Evolutionary conservation across 805 yeast genomes (phyloP).

Genomic region (Candida sanyiensis): DNA sequence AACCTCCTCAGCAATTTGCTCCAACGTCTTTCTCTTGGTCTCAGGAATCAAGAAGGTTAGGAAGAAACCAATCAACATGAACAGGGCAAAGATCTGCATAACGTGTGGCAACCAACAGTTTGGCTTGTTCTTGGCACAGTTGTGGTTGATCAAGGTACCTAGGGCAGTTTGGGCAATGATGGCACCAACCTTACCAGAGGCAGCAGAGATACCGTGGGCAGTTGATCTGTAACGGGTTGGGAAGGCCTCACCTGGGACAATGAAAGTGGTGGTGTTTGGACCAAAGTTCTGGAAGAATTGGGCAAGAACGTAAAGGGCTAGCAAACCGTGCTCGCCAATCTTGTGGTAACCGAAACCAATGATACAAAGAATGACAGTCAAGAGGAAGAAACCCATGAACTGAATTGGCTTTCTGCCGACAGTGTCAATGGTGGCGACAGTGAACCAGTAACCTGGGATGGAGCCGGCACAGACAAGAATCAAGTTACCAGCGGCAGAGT

Average conservation of each 20-base stretch:
- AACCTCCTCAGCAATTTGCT: constrained; percentile 71
- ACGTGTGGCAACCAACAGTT: constrained; percentile 88
- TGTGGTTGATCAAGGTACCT: constrained; percentile 78
- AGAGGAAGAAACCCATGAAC: constrained; percentile 63
- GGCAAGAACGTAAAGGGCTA: constrained; percentile 71
- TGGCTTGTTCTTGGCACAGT: constrained; percentile 49
- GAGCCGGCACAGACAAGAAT: constrained; percentile 93
- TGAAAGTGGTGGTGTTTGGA: constrained; percentile 88
- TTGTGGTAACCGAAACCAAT: constrained; percentile 83
- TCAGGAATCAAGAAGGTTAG: constrained; percentile 73
- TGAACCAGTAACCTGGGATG: constrained; percentile 88
- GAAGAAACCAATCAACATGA: constrained; percentile 77
- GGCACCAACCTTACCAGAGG: constrained; percentile 88
- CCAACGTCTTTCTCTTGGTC: constrained; percentile 87
- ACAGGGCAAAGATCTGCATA: constrained; percentile 88
- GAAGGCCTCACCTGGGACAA: constrained; percentile 86
- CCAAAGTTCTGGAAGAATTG: constrained; percentile 92
- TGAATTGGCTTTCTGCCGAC: constrained; percentile 86
- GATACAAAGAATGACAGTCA: constrained; percentile 68
- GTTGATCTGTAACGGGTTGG: constrained; percentile 95
- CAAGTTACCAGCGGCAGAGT: constrained; percentile 86
- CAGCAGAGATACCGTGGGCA: constrained; percentile 94
- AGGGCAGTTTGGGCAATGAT: constrained; percentile 83
- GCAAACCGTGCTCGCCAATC: constrained; percentile 56
- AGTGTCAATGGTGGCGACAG: constrained; percentile 74